Conservation (phyloP, 805 yeast genomes). For the Myxozyma vanderwaltii region DNA sequence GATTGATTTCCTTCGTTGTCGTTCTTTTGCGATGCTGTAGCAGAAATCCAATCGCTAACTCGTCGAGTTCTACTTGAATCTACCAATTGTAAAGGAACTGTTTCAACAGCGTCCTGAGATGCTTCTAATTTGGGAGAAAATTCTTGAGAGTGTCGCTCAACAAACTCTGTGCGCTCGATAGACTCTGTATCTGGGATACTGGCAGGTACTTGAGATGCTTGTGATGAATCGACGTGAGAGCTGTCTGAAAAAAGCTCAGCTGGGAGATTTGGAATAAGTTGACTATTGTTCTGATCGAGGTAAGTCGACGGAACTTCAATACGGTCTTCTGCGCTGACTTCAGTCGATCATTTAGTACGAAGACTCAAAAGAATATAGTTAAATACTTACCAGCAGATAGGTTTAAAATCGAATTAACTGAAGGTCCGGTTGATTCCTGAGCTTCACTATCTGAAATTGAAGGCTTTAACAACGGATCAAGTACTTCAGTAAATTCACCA, state of each 20-base stretch:
- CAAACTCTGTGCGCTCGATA: neutral
- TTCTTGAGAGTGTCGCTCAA: too few species aligned
- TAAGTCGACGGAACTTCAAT: conserved; percentile 1
- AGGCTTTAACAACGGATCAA: neutral
- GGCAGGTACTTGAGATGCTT: conserved; percentile 2
- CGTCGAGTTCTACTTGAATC: neutral
- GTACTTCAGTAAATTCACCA: neutral
- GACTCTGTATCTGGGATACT: neutral
- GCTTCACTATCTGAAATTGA: conserved; percentile 3
- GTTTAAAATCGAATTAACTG: neutral
- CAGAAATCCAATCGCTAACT: neutral
- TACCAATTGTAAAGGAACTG: neutral
- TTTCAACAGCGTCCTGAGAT: neutral
- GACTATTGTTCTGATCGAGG: neutral
- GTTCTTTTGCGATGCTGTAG: neutral
- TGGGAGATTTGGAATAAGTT: neutral
- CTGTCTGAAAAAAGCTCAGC: neutral
- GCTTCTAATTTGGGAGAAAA: too few species aligned
- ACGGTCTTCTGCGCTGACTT: neutral
- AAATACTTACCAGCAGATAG: neutral
- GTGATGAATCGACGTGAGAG: neutral
- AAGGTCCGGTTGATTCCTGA: conserved; percentile 2
- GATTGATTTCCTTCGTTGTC: neutral
- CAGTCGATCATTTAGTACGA: neutral
- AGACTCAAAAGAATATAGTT: neutral